These are phyloP conservation scores for Vigna angularis DNA, from an alignment of 306 rosid genomes.

Conservation along the genomic window DNA sequence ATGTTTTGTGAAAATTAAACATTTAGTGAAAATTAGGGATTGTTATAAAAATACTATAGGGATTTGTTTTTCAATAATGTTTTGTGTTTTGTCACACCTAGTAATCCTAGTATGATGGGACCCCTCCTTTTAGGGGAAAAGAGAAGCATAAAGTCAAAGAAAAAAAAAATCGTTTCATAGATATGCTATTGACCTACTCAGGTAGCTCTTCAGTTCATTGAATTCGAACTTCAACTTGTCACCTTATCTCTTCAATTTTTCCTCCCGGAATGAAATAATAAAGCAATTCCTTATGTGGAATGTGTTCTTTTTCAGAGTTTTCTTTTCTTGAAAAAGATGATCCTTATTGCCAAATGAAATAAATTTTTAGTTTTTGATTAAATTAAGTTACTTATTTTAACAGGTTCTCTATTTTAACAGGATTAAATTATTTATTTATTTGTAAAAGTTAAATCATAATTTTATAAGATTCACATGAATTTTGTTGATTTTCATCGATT, in stretches of 20 bases:
- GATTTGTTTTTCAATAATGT: slow-evolving; percentile 3
- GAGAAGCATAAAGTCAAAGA: not conserved
- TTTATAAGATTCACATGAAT: no score
- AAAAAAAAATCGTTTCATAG: not conserved
- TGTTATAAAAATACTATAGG: not conserved
- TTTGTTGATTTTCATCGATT: no score
- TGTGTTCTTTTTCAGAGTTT: not conserved
- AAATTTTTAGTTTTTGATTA: not conserved
- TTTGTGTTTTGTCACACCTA: not conserved
- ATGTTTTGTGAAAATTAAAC: not conserved
- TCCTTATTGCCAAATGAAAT: not conserved
- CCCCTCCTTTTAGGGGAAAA: not conserved
- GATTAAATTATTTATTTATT: no score
- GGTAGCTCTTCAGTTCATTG: not conserved
- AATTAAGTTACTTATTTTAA: not conserved
- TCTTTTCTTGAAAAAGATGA: not conserved
- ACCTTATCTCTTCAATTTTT: not conserved
- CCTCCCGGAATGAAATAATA: not conserved
- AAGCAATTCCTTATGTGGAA: not conserved
- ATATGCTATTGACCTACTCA: not conserved
- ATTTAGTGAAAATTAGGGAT: no score
- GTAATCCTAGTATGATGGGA: not conserved
- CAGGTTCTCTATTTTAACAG: not conserved
- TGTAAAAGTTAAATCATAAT: no score
- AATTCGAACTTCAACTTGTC: not conserved